These are phyloP conservation scores for Magnaporthiopsis poae DNA, from an alignment of 2,329 filamentous ascomycete species.

Conservation along the genomic window DNA sequence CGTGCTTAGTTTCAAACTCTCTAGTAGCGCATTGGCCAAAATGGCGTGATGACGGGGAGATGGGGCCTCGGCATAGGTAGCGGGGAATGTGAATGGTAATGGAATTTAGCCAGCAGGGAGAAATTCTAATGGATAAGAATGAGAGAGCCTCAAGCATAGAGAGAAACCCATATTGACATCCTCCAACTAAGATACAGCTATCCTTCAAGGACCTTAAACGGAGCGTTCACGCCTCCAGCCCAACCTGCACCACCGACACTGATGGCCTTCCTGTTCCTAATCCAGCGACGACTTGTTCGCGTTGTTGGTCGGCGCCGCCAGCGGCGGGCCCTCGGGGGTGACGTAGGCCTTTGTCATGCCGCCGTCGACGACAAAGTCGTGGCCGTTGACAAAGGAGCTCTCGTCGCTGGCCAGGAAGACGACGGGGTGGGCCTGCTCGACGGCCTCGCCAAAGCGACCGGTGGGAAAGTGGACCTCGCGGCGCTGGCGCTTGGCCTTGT, in stretches of 20 bases:
- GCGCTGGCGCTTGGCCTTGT: constrained; percentile 67
- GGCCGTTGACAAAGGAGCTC: constrained; percentile 79
- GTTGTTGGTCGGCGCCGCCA: constrained; percentile 49
- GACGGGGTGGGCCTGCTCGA: constrained; percentile 85
- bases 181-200: no score
- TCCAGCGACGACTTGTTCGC: constrained; percentile 40
- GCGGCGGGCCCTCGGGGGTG: constrained; percentile 51
- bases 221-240: neutral
- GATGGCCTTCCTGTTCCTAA: constrained; percentile 8
- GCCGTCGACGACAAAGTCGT: constrained; percentile 89
- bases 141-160: no score
- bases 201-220: no score
- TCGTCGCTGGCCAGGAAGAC: constrained; percentile 81
- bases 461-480: constrained; percentile 84
- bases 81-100: no score
- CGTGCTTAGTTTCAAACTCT: no score
- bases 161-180: no score
- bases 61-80: no score
- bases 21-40: no score
- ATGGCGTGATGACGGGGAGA: no score
- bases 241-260: neutral
- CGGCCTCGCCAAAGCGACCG: constrained; percentile 82
- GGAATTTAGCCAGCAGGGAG: no score
- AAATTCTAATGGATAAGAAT: no score
- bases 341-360: constrained; percentile 91